Conservation (phyloP, 495 filamentous ascomycete species). For the Neurospora sp. region DNA sequence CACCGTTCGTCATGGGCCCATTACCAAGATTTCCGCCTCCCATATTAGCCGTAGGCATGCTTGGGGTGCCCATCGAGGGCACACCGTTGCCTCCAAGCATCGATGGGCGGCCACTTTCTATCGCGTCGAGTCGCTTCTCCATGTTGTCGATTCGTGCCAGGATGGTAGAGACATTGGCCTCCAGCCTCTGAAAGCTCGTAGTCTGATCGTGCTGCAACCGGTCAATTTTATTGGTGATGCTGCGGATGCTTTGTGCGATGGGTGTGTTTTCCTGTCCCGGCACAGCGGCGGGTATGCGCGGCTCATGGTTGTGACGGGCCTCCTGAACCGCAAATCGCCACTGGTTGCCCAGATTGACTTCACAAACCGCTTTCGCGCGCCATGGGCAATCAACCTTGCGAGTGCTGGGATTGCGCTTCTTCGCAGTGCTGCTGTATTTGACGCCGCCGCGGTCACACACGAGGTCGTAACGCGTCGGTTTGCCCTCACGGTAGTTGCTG, state of each 20-base stretch:
- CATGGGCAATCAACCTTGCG: slow-evolving; percentile 44
- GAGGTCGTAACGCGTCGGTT: slow-evolving; percentile 40
- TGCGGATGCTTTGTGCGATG: slow-evolving; percentile 35
- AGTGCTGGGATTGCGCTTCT: slow-evolving; percentile 43
- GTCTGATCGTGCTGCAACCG: slow-evolving; percentile 34
- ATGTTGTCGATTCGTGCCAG: slow-evolving; percentile 26
- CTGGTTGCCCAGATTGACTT: slow-evolving; percentile 39
- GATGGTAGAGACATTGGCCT: slow-evolving; percentile 9
- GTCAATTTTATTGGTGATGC: slow-evolving; percentile 38
- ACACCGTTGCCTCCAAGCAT: slow-evolving; percentile 19
- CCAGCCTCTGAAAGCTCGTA: slow-evolving; percentile 21
- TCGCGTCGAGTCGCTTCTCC: slow-evolving; percentile 33
- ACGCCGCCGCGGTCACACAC: slow-evolving; percentile 44
- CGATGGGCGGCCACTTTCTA: slow-evolving; percentile 16
- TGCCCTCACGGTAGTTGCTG: slow-evolving; percentile 41
- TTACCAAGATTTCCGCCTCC: slow-evolving; percentile 18
- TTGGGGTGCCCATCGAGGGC: slow-evolving; percentile 18
- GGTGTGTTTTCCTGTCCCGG: slow-evolving; percentile 37
- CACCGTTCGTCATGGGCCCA: slow-evolving; percentile 16
- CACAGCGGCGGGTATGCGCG: slow-evolving; percentile 29
- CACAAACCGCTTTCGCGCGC: slow-evolving; percentile 42
- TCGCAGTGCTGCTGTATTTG: slow-evolving; percentile 43
- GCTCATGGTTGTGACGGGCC: slow-evolving; percentile 39
- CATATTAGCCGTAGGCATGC: slow-evolving; percentile 26
- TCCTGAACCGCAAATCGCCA: slow-evolving; percentile 41